Base-by-base conservation (phyloP, 352 stramenopile species). In the Globisporangium paddicum region DNA sequence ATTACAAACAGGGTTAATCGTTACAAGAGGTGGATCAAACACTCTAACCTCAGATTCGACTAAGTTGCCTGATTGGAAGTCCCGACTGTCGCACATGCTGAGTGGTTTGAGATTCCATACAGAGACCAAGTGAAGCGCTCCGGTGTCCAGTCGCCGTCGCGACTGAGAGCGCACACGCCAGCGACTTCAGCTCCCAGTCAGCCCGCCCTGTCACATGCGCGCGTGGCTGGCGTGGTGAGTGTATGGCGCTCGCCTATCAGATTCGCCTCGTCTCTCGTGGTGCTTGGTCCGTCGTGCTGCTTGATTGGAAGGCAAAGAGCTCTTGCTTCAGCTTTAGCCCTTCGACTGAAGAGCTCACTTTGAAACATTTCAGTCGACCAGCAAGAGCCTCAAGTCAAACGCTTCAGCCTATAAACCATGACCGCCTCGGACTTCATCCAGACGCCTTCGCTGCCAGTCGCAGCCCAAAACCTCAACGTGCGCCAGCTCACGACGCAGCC, bases 351-450 rank as follows among this genome's bases (percentile, higher is more conserved):
- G 25, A 26, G 38, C 52, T 50, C 52, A 59, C 8, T 59, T 50
- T 51, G 14, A 2, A 59, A 59, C 40, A 41, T 35, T 1, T 25
- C 40, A 38, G 35, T 28, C 38, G 25, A 30, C 38, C 38, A 8
- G 23, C 25, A 37, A 59, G 35, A 41, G 18, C 13, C n/a, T 16
- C 52, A 50, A 28, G 21, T 30, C 41, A 48, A 44, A 3, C 19
- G n/a, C n/a, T n/a, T n/a, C n/a, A n/a, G n/a, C n/a, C n/a, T n/a
- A n/a, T n/a, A n/a, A n/a, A 55, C 28, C 41, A 60, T 60, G 54
- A 45, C 42, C 44, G 54, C 54, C 19, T 60, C 42, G 28, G 42
- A 60, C 21, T 51, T 30, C 41, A 23, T 50, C 50, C 35, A 40
- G 10, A 10, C 54, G 16, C 50, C 50, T 11, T 9, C 42, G 5